Evolutionary conservation across 805 yeast species (phyloP).

Genomic region (Cyberlindnera samutprakarnensis): DNA sequence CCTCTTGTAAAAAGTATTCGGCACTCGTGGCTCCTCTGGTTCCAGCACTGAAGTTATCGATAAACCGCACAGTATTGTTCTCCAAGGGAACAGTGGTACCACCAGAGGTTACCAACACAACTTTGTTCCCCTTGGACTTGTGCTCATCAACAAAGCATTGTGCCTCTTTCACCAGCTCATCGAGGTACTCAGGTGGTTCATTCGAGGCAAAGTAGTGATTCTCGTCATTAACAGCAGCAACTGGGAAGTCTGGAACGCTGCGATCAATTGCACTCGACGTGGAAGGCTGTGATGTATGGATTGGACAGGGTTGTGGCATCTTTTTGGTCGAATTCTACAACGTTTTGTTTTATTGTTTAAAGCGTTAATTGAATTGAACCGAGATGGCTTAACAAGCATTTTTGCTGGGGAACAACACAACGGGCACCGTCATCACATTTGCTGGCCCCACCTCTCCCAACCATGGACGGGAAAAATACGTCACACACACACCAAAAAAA

Average conservation of each 20-base stretch:
- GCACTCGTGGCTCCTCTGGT: constrained; percentile 97
- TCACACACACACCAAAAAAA: too few relatives aligned
- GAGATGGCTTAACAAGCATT: too few relatives aligned
- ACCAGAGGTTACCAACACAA: constrained; percentile 88
- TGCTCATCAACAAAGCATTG: constrained; percentile 56
- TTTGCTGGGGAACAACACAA: too few relatives aligned
- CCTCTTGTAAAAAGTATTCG: constrained; percentile 77
- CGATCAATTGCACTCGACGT: constrained; percentile 74
- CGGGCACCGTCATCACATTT: too few relatives aligned
- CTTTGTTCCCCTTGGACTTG: constrained; percentile 31
- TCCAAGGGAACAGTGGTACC: constrained; percentile 98
- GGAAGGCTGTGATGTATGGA: constrained; percentile 67
- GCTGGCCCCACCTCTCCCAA: too few relatives aligned
- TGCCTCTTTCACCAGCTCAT: constrained; percentile 50
- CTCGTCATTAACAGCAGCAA: constrained; percentile 65
- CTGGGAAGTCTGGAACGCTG: constrained; percentile 64
- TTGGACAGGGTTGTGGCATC: constrained; percentile 9
- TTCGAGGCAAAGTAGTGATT: constrained; percentile 68
- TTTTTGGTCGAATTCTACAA: too few relatives aligned
- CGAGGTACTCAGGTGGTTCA: constrained; percentile 66
- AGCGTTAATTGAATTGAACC: background rate
- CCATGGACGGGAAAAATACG: too few relatives aligned
- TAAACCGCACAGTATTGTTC: constrained; percentile 92
- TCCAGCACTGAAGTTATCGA: constrained; percentile 96
- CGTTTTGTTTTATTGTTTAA: background rate